Evolutionary conservation across 148 eudicot genomes (phyloP).

Genomic region (Cornus kousa): DNA sequence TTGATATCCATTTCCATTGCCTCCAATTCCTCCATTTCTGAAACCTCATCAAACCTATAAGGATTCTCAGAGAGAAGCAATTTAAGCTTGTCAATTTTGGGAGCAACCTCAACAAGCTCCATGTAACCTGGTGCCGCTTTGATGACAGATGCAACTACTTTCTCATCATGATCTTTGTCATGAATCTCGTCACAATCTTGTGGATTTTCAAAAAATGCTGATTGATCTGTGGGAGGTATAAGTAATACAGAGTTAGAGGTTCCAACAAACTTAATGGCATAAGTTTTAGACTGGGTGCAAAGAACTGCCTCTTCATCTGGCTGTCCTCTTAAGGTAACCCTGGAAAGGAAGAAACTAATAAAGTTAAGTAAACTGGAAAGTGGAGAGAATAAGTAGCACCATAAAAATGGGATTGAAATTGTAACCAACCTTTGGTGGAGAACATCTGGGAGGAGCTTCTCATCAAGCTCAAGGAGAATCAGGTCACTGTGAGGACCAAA

Average conservation of each 20-base stretch:
- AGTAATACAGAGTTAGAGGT: conserved; percentile 84
- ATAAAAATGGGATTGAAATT: neutral
- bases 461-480: conserved; percentile 84
- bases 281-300: conserved; percentile 82
- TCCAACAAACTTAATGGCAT: conserved; percentile 80
- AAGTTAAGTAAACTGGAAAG: neutral
- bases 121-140: conserved; percentile 76
- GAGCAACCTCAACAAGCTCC: conserved; percentile 87
- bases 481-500: conserved; percentile 86
- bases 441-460: conserved; percentile 84
- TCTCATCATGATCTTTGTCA: conserved; percentile 29
- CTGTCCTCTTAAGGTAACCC: conserved; percentile 82
- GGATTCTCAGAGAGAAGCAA: conserved; percentile 59
- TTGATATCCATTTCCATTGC: conserved; percentile 17
- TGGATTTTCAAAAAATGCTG: conserved; percentile 16
- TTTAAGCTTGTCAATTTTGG: conserved; percentile 80
- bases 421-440: conserved; percentile 54
- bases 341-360: conserved; percentile 18
- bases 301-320: conserved; percentile 88
- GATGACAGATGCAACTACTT: conserved; percentile 46
- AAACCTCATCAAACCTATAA: conserved; percentile 46
- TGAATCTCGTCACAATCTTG: conserved; percentile 36
- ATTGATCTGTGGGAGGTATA: conserved; percentile 61
- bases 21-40: conserved; percentile 36
- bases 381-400: neutral